Percentiles rank a stretch among this genome's conserved stretches.
These are phyloP conservation scores for Neonectria ditissima DNA, from an alignment of 2,329 filamentous ascomycete genomes.

Conservation along the genomic window DNA sequence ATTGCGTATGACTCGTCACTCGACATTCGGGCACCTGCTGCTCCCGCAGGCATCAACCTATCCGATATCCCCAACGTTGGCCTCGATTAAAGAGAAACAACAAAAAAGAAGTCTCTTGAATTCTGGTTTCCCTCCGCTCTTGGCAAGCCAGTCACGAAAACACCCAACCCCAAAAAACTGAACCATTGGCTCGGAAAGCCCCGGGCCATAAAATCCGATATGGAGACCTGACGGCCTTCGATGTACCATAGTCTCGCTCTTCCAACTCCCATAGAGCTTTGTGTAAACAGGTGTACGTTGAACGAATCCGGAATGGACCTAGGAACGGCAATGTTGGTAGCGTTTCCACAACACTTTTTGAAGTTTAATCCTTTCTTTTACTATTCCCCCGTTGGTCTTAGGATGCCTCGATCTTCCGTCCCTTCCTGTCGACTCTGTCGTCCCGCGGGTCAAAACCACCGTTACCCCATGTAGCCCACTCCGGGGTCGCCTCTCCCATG, in stretches of 20 bases:
- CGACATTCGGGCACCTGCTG: slow-evolving; percentile 63
- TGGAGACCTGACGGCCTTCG: slow-evolving; percentile 48
- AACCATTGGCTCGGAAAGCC: slow-evolving; percentile 25
- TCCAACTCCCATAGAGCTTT: slow-evolving; percentile 54
- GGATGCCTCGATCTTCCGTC: slow-evolving; percentile 68
- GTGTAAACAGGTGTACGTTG: slow-evolving; percentile 56
- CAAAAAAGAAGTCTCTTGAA: slow-evolving; percentile 12
- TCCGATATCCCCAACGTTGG: slow-evolving; percentile 64
- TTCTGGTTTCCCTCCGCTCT: slow-evolving; percentile 36
- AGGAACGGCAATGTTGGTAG: slow-evolving; percentile 49
- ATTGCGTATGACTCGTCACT: slow-evolving; percentile 88
- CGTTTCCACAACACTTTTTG: slow-evolving; percentile 47
- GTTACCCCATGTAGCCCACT: slow-evolving; percentile 95
- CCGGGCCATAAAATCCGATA: slow-evolving; percentile 29
- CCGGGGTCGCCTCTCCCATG: slow-evolving; percentile 83
- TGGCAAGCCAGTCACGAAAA: slow-evolving; percentile 38
- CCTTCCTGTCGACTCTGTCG: slow-evolving; percentile 87
- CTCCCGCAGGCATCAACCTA: slow-evolving; percentile 55
- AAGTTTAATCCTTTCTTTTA: slow-evolving; percentile 38
- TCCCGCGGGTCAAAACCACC: slow-evolving; percentile 95
- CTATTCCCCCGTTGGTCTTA: slow-evolving; percentile 27
- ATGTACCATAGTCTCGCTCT: slow-evolving; percentile 58
- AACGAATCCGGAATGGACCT: slow-evolving; percentile 46
- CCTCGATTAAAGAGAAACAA: slow-evolving; percentile 60
- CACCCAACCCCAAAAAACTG: slow-evolving; percentile 30